These are phyloP conservation scores for Colletotrichum acutatum DNA, from an alignment of 2,329 filamentous ascomycete genomes.

Conservation along the genomic window DNA sequence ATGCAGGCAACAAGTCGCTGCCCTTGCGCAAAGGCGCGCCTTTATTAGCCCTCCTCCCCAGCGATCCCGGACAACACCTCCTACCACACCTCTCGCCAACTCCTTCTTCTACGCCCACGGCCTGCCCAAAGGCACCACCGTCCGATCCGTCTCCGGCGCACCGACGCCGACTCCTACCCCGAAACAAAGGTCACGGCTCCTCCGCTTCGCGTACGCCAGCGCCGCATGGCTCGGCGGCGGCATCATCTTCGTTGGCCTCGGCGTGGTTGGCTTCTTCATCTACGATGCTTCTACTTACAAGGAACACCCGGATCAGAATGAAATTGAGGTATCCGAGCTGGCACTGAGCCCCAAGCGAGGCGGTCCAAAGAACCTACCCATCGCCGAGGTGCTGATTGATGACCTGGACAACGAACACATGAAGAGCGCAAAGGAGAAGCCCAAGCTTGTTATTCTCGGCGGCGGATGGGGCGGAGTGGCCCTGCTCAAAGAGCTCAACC, in stretches of 20 bases:
- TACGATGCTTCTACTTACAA: constrained; percentile 95
- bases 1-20: constrained; percentile 3
- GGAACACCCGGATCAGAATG: constrained; percentile 71
- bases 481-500: constrained; percentile 87
- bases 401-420: constrained; percentile 84
- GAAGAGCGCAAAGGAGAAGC: constrained; percentile 83
- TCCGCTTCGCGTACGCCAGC: constrained; percentile 74
- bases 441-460: constrained; percentile 89
- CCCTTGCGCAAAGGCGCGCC: constrained; percentile 27
- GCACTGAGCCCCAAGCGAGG: constrained; percentile 85
- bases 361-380: constrained; percentile 94
- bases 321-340: constrained; percentile 85
- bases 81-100: constrained; percentile 24
- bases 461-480: constrained; percentile 97
- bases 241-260: constrained; percentile 73
- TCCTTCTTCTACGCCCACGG: constrained; percentile 31
- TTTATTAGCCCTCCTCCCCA: constrained; percentile 23
- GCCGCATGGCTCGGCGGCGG: constrained; percentile 82
- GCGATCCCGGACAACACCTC: constrained; percentile 21
- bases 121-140: constrained; percentile 36
- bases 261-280: constrained; percentile 86
- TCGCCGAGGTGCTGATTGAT: constrained; percentile 87
- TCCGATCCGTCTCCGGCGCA: constrained; percentile 59
- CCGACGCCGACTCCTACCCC: constrained; percentile 55
- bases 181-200: constrained; percentile 56